phyloP scores from a whole-genome alignment of 306 rosid species.

The Corylus americana region DNA sequence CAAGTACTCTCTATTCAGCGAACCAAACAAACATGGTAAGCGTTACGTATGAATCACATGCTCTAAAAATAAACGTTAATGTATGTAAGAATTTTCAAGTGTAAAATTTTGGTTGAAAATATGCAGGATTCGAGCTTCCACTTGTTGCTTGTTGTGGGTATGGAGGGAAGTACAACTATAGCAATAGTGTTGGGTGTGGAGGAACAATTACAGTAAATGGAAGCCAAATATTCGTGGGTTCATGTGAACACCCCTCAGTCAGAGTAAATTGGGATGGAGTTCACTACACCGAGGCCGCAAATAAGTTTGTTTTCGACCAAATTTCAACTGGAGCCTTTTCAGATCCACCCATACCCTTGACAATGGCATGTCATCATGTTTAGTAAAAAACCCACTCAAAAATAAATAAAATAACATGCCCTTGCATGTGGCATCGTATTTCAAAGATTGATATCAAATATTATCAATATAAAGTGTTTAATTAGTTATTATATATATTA shows the following conservation, averaged over 20 bases:
- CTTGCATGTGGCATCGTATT: no score
- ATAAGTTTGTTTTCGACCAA: neutral
- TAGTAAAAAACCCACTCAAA: no score
- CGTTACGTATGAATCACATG: no score
- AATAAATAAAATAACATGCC: no score
- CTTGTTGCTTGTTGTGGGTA: slow-evolving; percentile 48
- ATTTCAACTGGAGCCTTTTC: neutral
- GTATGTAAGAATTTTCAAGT: neutral
- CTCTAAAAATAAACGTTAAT: no score
- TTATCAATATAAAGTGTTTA: no score
- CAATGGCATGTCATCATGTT: neutral
- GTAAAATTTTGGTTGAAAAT: neutral
- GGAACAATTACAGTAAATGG: slow-evolving; percentile 24
- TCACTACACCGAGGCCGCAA: neutral
- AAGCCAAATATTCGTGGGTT: slow-evolving; percentile 36
- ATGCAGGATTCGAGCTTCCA: slow-evolving; percentile 52
- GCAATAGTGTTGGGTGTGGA: slow-evolving; percentile 22
- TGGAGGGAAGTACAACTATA: slow-evolving; percentile 52
- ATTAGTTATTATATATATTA: no score
- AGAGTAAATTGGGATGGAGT: neutral
- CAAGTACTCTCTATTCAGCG: slow-evolving; percentile 33
- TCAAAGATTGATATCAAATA: no score
- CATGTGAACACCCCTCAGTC: slow-evolving; percentile 28
- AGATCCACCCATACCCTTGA: neutral
- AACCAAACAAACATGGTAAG: slow-evolving; percentile 51